phyloP scores from a whole-genome alignment of 768 basidiomycete genomes.

The Dendrothele bispora region DNA sequence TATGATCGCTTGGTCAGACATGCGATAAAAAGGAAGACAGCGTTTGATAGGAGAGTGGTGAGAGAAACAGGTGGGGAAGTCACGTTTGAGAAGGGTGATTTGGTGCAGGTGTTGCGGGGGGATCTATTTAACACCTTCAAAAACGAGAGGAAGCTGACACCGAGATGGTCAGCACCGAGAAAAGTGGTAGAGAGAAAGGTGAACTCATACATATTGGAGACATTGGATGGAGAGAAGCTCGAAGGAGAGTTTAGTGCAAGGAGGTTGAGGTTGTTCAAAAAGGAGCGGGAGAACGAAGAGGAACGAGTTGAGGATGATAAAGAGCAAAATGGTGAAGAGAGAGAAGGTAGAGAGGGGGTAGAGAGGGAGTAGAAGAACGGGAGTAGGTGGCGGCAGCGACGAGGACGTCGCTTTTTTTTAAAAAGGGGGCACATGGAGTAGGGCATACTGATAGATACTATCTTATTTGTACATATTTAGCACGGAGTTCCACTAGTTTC shows the following conservation, averaged over 20 bases:
- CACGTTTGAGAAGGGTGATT: neutral
- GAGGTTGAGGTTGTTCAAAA: neutral
- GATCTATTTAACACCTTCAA: neutral
- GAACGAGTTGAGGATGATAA: too few species aligned
- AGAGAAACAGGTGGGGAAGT: neutral
- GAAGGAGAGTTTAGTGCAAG: neutral
- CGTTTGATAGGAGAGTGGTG: neutral
- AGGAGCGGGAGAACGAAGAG: too few species aligned
- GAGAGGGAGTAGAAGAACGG: neutral
- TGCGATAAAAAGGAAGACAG: neutral
- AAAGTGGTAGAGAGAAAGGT: neutral
- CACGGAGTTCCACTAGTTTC: too few species aligned
- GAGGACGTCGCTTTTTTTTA: slow-evolving; percentile 5
- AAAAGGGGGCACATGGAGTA: slow-evolving; percentile 4
- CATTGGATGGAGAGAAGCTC: neutral
- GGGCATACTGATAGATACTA: too few species aligned
- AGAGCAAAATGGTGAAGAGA: too few species aligned
- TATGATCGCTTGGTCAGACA: neutral
- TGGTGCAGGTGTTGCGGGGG: neutral
- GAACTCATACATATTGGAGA: neutral
- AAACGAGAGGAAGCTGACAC: neutral
- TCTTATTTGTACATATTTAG: too few species aligned
- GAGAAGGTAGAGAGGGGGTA: neutral
- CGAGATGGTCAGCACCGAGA: neutral
- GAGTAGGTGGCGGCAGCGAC: neutral